These are phyloP conservation scores for Rutidosis leptorrhynchoides DNA, from an alignment of 129 eudicot genomes.

Conservation along the genomic window DNA sequence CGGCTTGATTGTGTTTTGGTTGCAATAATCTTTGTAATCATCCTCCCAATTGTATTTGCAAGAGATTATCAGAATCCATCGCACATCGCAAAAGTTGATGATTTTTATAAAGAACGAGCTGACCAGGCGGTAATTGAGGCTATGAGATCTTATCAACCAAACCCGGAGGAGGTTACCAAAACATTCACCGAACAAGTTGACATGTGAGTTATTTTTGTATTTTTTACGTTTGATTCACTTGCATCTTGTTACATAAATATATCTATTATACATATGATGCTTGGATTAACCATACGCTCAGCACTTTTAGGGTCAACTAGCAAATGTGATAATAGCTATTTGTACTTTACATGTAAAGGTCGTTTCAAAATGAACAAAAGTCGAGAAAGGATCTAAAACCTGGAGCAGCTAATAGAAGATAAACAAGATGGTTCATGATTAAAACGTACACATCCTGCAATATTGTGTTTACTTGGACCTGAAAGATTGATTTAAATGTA, in stretches of 20 bases:
- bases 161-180: constrained; percentile 33
- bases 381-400: neutral
- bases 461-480: neutral
- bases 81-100: constrained; percentile 18
- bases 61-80: constrained; percentile 20
- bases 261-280: neutral
- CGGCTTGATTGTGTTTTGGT: constrained; percentile 1
- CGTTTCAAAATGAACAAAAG: neutral
- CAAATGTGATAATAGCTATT: neutral
- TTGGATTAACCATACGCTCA: neutral
- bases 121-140: constrained; percentile 30
- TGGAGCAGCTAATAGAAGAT: neutral
- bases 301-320: neutral
- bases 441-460: neutral
- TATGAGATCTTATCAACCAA: constrained; percentile 31
- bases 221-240: neutral
- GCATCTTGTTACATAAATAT: neutral
- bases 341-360: constrained; percentile 9
- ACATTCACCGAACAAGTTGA: constrained; percentile 20
- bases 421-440: neutral
- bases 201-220: constrained; percentile 15
- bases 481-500: too few relatives aligned
- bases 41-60: neutral
- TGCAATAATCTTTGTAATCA: neutral
- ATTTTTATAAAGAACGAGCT: constrained; percentile 26